Percentiles rank a stretch among this genome's conserved stretches.
phyloP scores from a whole-genome alignment of 2,329 filamentous ascomycete species.

The Fusarium sp. region DNA sequence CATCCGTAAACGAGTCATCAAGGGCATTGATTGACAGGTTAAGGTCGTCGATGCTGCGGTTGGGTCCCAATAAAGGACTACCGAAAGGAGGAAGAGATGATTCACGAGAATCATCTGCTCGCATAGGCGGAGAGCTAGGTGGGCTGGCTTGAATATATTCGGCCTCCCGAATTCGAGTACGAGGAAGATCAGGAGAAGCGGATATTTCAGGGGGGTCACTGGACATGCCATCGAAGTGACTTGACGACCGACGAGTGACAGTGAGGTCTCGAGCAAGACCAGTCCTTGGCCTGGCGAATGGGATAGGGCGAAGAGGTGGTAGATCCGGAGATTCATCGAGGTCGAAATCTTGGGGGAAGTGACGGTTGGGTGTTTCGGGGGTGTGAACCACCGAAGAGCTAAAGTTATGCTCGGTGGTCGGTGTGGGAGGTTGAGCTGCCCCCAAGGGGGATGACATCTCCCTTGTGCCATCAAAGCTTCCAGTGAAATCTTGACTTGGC shows the following conservation, averaged over 20 bases:
- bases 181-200: constrained; percentile 54
- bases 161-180: constrained; percentile 47
- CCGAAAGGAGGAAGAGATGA: constrained; percentile 58
- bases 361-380: constrained; percentile 39
- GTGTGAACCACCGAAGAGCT: constrained; percentile 18
- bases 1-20: constrained; percentile 60
- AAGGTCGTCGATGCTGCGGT: constrained; percentile 56
- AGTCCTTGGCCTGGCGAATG: constrained; percentile 46
- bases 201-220: constrained; percentile 60
- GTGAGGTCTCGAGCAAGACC: constrained; percentile 54
- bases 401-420: constrained; percentile 28
- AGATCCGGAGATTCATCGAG: constrained; percentile 52
- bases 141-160: constrained; percentile 57
- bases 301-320: constrained; percentile 50
- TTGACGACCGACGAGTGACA: constrained; percentile 53
- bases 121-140: constrained; percentile 61
- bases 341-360: constrained; percentile 33
- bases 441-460: constrained; percentile 19
- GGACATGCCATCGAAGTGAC: constrained; percentile 54
- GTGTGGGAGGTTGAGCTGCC: constrained; percentile 30
- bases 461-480: constrained; percentile 32
- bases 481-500: constrained; percentile 6
- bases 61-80: constrained; percentile 58
- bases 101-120: constrained; percentile 29
- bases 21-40: constrained; percentile 55